Evolutionary conservation across 2,329 filamentous ascomycete genomes (phyloP), one percentile per base, ranked within the genome.

Genomic region (Ophiostoma australiae): DNA sequence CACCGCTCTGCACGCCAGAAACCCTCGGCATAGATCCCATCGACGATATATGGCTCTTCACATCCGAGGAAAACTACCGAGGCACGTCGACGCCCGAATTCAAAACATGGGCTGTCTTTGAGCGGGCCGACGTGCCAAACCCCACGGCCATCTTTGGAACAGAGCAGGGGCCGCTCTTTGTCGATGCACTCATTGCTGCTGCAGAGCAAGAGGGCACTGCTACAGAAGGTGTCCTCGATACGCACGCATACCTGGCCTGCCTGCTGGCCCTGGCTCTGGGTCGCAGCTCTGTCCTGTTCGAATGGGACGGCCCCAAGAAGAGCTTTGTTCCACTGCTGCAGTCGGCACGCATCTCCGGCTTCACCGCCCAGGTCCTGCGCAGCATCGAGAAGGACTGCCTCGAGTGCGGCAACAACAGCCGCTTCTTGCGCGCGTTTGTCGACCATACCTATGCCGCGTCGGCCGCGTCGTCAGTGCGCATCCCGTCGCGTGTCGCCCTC

Each of bases 41-140:
- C 2, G 75, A 75, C 2, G 81, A 86, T 55, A 73, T 84, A 1
- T 90, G 88, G 87, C 78, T 84, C 48, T 75, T 79, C 0, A 76
- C 80, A 1, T 79, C 79, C 0, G 79, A 82, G 8, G 76, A 79
- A 15, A 73, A 76, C 11, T 68, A 75, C 1, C 2, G 74, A n/a
- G 77, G 77, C 4, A 69, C 33, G 5, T 35, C 44, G 0, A 31
- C 73, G 5, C 79, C 83, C 7, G 78, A 80, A 55, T 87, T 88
- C 76, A 85, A 84, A 72, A 90, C 89, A 0, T 95, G 92, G 92
- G 89, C 93, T 74, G 80, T 79, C 1, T 94, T 94, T 75, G 80
- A 84, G 1, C 77, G 75, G 79, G 0, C 77, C 81, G n/a, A 74
- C 35, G 33, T 78, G 1, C 72, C 77, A 65, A 80, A 83, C 70